phyloP scores from a whole-genome alignment of 257 asterid genomes.

The Henckelia pumila region DNA sequence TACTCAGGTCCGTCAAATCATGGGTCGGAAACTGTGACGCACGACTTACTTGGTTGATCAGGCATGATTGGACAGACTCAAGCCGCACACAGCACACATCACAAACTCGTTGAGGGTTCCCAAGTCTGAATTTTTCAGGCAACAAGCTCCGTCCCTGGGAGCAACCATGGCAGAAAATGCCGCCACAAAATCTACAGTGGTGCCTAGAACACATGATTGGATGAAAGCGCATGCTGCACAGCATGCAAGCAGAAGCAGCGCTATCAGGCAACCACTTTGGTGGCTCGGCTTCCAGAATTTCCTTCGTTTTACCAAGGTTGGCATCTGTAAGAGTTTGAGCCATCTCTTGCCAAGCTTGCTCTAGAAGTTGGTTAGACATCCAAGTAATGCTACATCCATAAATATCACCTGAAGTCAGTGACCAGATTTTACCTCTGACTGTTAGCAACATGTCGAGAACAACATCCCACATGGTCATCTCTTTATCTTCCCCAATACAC shows the following conservation, averaged over 20 bases:
- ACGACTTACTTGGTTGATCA: constrained; percentile 70
- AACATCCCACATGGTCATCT: constrained; percentile 82
- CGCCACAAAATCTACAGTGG: constrained; percentile 76
- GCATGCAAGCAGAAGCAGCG: constrained; percentile 68
- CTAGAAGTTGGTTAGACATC: constrained; percentile 52
- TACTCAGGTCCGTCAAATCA: constrained; percentile 71
- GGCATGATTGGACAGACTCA: constrained; percentile 53
- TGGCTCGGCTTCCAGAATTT: constrained; percentile 62
- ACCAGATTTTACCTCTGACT: constrained; percentile 56
- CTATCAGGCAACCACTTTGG: constrained; percentile 89
- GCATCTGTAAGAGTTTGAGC: constrained; percentile 67
- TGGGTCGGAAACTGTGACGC: constrained; percentile 72
- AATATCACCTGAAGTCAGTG: constrained; percentile 57
- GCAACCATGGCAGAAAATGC: constrained; percentile 68
- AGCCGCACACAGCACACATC: constrained; percentile 76
- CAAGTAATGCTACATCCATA: constrained; percentile 42
- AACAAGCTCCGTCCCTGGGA: constrained; percentile 65
- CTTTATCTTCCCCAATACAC: constrained; percentile 54
- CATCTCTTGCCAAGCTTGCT: constrained; percentile 79
- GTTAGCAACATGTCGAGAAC: constrained; percentile 63
- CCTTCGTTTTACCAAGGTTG: constrained; percentile 51
- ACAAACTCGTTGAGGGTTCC: constrained; percentile 66
- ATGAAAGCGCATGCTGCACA: constrained; percentile 67
- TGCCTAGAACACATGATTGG: constrained; percentile 76
- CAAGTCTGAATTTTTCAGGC: constrained; percentile 54